Evolutionary conservation across 1,139 yeast genomes (phyloP).

Genomic region (Geotrichum cucujoidarum): DNA sequence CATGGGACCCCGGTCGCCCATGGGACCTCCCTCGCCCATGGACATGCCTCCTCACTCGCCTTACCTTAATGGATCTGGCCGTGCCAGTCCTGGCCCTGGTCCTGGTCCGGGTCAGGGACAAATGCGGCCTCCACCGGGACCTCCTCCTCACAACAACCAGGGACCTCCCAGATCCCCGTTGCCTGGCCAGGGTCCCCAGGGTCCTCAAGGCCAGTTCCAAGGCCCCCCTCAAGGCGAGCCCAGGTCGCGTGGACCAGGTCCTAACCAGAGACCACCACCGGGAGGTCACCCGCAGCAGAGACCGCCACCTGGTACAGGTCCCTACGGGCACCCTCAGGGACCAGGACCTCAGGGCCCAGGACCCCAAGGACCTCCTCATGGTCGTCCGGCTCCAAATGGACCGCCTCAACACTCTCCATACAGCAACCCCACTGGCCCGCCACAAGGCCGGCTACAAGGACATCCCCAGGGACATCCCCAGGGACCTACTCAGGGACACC

Average conservation of each 20-base stretch:
- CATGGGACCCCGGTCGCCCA: background rate
- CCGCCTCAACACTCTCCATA: background rate
- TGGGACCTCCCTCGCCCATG: background rate
- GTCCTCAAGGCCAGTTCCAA: background rate
- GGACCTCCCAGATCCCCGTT: background rate
- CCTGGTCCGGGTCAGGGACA: constrained; percentile 1
- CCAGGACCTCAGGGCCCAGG: background rate
- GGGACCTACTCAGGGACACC: background rate
- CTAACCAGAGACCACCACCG: too few relatives aligned
- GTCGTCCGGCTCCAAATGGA: background rate
- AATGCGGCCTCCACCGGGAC: background rate
- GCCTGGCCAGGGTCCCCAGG: background rate
- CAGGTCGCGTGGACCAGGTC: background rate
- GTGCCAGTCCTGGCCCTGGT: background rate
- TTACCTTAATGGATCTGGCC: background rate
- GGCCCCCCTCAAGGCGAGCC: background rate
- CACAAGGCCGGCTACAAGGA: too few relatives aligned
- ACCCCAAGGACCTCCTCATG: background rate
- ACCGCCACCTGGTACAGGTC: background rate
- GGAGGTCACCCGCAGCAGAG: background rate
- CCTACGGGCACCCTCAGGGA: background rate
- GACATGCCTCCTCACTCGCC: background rate
- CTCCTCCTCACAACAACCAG: background rate
- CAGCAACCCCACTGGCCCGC: background rate
- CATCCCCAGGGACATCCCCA: background rate